Conservation (phyloP, 2,329 filamentous ascomycete genomes). For the Stachybotrys echinatus region DNA sequence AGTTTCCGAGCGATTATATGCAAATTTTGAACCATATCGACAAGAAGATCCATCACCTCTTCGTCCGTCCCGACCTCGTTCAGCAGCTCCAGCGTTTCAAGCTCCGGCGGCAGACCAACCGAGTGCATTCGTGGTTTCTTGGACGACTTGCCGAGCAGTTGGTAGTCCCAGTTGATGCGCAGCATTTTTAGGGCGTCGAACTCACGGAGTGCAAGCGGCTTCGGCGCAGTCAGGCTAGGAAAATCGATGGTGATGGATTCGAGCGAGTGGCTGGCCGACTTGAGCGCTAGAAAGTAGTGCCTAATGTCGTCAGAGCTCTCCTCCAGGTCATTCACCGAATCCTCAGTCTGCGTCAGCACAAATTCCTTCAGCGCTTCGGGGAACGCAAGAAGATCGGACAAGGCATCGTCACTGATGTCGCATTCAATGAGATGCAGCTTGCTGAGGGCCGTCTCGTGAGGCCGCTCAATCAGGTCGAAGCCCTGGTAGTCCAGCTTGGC, state of each 20-base stretch:
- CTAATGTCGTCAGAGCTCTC: conserved; percentile 41
- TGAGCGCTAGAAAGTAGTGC: conserved; percentile 40
- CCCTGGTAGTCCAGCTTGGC: conserved; percentile 41
- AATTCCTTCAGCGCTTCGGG: conserved; percentile 40
- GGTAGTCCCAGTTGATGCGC: conserved; percentile 40
- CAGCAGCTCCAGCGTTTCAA: conserved; percentile 41
- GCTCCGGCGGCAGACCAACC: conserved; percentile 38
- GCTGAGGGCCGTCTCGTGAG: conserved; percentile 38
- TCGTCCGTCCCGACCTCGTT: conserved; percentile 40
- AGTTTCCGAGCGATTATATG: conserved; percentile 29
- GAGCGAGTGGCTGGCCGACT: conserved; percentile 33
- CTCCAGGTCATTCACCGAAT: conserved; percentile 35
- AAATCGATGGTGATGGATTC: conserved; percentile 40
- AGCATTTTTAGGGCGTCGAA: conserved; percentile 35
- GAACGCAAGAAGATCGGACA: conserved; percentile 32
- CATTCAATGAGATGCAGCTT: conserved; percentile 42
- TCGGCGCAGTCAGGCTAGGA: conserved; percentile 30
- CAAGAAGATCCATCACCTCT: conserved; percentile 39
- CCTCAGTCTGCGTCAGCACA: conserved; percentile 37
- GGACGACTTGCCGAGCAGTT: conserved; percentile 40
- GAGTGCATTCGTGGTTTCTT: conserved; percentile 39
- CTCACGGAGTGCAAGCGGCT: conserved; percentile 36
- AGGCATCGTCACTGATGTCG: conserved; percentile 40
- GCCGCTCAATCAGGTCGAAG: conserved; percentile 42
- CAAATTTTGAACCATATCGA: conserved; percentile 32